These are phyloP conservation scores for Boletellus sp. DNA, from an alignment of 768 basidiomycete genomes.

Conservation along the genomic window DNA sequence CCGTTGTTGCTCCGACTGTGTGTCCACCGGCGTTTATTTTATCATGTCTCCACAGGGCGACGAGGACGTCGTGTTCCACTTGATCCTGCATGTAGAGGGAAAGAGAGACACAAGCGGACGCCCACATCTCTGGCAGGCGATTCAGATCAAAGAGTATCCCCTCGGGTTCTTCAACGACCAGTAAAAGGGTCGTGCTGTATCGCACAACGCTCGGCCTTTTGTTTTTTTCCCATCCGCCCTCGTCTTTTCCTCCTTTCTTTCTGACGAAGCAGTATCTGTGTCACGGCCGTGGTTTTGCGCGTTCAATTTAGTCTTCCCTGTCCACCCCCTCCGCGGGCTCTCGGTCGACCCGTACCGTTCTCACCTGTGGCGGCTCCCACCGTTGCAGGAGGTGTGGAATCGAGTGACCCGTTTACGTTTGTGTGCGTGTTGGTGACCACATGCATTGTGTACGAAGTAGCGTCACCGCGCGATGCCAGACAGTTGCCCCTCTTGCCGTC, in stretches of 20 bases:
- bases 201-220: not conserved
- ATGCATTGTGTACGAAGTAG: conserved; percentile 1
- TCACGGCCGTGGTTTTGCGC: conserved; percentile 3
- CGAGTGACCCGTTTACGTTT: conserved; percentile 9
- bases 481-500: not conserved
- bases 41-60: conserved; percentile 43
- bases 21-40: not conserved
- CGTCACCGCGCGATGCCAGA: not conserved
- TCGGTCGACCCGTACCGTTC: not conserved
- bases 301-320: not conserved
- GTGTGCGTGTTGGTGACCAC: not conserved
- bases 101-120: conserved; percentile 43
- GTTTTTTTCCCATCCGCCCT: not conserved
- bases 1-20: not conserved
- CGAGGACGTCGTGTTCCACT: conserved; percentile 68
- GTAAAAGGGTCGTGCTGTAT: not conserved
- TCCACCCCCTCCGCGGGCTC: conserved; percentile 8
- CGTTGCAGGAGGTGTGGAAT: conserved; percentile 1
- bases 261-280: conserved; percentile 21
- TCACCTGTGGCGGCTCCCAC: conserved; percentile 7
- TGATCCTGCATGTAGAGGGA: conserved; percentile 60
- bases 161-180: conserved; percentile 37
- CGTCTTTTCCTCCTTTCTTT: not conserved
- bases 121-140: conserved; percentile 59
- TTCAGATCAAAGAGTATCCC: conserved; percentile 55